Evolutionary conservation across 2,329 filamentous ascomycete genomes (phyloP).

Genomic region (Ramichloridium luteum): DNA sequence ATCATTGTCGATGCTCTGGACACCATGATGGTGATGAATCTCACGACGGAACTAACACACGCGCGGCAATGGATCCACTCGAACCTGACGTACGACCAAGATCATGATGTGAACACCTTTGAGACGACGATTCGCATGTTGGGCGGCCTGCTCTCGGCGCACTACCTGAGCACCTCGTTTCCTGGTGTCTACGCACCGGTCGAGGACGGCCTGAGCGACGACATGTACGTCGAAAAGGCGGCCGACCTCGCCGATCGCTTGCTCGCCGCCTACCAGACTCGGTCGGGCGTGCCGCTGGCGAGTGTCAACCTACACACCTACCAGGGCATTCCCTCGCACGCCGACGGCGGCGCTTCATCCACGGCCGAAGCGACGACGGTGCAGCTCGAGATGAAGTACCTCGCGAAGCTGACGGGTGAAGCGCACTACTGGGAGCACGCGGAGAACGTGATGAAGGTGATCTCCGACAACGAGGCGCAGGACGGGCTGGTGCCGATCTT

Average conservation of each 20-base stretch:
- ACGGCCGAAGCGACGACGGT: conserved; percentile 87
- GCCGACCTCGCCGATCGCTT: conserved; percentile 83
- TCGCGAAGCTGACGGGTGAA: conserved; percentile 89
- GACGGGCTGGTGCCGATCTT: conserved; percentile 89
- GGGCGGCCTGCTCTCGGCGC: conserved; percentile 79
- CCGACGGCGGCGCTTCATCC: conserved; percentile 76
- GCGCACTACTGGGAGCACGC: conserved; percentile 82
- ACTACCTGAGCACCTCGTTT: conserved; percentile 80
- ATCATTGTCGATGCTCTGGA: conserved; percentile 95
- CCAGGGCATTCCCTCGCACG: conserved; percentile 67
- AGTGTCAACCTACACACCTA: conserved; percentile 76
- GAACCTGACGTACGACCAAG: conserved; percentile 71
- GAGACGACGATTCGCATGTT: conserved; percentile 98
- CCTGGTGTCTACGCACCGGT: conserved; percentile 63
- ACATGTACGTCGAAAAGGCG: conserved; percentile 91
- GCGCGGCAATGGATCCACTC: conserved; percentile 81
- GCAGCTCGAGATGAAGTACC: conserved; percentile 94
- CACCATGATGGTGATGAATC: conserved; percentile 96
- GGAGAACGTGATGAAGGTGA: conserved; percentile 81
- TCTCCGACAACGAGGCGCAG: conserved; percentile 66
- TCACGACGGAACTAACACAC: conserved; percentile 71
- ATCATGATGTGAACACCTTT: conserved; percentile 94
- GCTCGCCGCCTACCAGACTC: conserved; percentile 74
- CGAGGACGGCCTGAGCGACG: conserved; percentile 62
- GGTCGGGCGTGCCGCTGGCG: conserved; percentile 76